These are phyloP conservation scores for Aspergillus sp. DNA, from an alignment of 2,329 filamentous ascomycete species.

Conservation along the genomic window DNA sequence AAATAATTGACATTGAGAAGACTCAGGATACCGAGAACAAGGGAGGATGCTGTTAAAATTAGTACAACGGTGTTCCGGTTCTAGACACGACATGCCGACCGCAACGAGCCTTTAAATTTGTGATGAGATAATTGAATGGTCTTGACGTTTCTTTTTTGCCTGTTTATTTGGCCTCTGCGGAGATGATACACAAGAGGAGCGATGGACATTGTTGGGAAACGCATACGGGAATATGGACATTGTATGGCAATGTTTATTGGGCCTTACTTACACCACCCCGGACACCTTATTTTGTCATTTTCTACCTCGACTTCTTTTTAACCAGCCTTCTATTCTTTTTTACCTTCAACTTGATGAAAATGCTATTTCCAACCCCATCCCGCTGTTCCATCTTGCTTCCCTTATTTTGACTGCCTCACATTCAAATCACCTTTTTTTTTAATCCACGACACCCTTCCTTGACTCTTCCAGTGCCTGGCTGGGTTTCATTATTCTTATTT, in stretches of 20 bases:
- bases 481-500: background rate
- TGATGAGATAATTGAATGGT: conserved; percentile 40
- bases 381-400: background rate
- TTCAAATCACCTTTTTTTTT: background rate
- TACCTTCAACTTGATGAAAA: conserved; percentile 21
- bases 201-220: conserved; percentile 21
- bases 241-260: conserved; percentile 27
- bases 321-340: conserved; percentile 20
- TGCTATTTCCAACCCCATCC: conserved; percentile 5
- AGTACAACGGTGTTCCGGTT: conserved; percentile 10
- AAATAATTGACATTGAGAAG: conserved; percentile 81
- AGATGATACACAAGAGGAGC: conserved; percentile 34
- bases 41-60: conserved; percentile 45
- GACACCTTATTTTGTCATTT: conserved; percentile 17
- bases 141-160: conserved; percentile 36
- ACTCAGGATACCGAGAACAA: conserved; percentile 77
- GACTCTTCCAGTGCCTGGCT: background rate
- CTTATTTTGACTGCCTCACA: background rate
- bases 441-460: background rate
- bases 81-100: conserved; percentile 27
- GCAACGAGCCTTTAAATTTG: conserved; percentile 38
- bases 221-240: conserved; percentile 21
- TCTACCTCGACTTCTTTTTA: conserved; percentile 20
- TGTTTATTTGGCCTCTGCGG: conserved; percentile 34
- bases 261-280: conserved; percentile 19